These are phyloP conservation scores for Manihot esculenta DNA, from an alignment of 441 rosid genomes.

Conservation along the genomic window DNA sequence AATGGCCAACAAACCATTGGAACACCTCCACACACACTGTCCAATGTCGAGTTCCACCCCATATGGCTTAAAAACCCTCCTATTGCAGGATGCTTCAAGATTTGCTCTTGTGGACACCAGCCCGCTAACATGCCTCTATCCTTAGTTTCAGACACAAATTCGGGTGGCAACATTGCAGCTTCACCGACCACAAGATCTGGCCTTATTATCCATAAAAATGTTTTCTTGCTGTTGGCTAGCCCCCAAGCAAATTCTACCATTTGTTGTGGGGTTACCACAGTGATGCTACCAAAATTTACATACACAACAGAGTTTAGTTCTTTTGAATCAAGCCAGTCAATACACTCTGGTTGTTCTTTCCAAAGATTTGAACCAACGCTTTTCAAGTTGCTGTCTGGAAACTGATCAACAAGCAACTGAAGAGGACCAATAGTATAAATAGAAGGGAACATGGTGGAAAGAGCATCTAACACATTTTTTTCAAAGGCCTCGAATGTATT, in stretches of 20 bases:
- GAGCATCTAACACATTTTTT: slow-evolving; percentile 2
- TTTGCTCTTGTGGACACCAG: slow-evolving; percentile 28
- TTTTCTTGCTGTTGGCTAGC: slow-evolving; percentile 44
- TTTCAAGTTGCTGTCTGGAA: background rate
- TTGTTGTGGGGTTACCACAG: slow-evolving; percentile 39
- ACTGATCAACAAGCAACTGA: slow-evolving; percentile 7
- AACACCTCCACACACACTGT: slow-evolving; percentile 21
- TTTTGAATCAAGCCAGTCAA: slow-evolving; percentile 23
- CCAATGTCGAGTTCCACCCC: slow-evolving; percentile 35
- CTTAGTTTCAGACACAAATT: slow-evolving; percentile 19
- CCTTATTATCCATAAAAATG: too few species aligned
- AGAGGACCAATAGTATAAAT: slow-evolving; percentile 23
- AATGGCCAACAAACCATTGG: slow-evolving; percentile 34
- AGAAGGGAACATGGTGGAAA: slow-evolving; percentile 14
- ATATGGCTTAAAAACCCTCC: slow-evolving; percentile 33
- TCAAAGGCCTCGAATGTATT: slow-evolving; percentile 24
- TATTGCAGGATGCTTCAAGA: too few species aligned
- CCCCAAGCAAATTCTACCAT: slow-evolving; percentile 59
- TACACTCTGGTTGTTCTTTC: slow-evolving; percentile 27
- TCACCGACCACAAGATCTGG: too few species aligned
- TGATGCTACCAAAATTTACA: slow-evolving; percentile 57
- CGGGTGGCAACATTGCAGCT: too few species aligned
- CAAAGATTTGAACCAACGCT: slow-evolving; percentile 18
- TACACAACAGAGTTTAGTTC: slow-evolving; percentile 24
- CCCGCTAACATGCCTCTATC: slow-evolving; percentile 24